These are phyloP conservation scores for Taiozyma sp. DNA, from an alignment of 1,139 yeast genomes.

Conservation along the genomic window DNA sequence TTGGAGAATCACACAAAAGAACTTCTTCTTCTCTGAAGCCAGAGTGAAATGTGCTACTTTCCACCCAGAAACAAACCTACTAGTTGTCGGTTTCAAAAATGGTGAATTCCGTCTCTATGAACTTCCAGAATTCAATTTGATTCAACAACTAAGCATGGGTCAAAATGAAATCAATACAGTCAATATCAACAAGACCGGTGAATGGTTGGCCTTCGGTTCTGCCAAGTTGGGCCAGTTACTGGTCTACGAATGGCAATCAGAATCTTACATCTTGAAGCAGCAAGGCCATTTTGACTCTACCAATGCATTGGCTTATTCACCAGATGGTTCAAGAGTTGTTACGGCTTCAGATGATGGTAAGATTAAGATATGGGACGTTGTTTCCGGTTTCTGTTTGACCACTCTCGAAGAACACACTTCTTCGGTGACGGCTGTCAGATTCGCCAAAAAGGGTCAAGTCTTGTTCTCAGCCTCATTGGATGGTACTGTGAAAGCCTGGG, in stretches of 20 bases:
- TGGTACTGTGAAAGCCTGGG: constrained; percentile 98
- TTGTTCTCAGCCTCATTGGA: constrained; percentile 88
- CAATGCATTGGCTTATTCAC: constrained; percentile 81
- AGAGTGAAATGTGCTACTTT: constrained; percentile 79
- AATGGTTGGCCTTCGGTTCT: constrained; percentile 97
- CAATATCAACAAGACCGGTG: constrained; percentile 77
- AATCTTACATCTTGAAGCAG: constrained; percentile 89
- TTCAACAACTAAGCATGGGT: constrained; percentile 91
- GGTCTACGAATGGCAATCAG: constrained; percentile 99
- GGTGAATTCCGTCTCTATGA: constrained; percentile 96
- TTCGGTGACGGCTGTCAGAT: constrained; percentile 82
- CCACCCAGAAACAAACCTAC: constrained; percentile 64
- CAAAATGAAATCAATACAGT: constrained; percentile 86
- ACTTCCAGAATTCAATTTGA: constrained; percentile 65
- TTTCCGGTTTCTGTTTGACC: constrained; percentile 87
- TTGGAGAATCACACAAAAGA: constrained; percentile 83
- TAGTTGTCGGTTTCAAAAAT: constrained; percentile 85
- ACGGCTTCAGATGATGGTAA: constrained; percentile 98
- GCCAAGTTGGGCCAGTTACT: constrained; percentile 85
- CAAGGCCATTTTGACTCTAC: constrained; percentile 96
- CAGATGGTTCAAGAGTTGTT: constrained; percentile 89
- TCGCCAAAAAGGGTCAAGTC: constrained; percentile 85
- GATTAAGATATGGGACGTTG: constrained; percentile 93
- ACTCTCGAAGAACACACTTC: constrained; percentile 91
- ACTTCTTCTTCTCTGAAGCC: constrained; percentile 70